A percentile compares a stretch with the other conserved stretches of the same genome.
These are phyloP conservation scores for Microbotryum silenes-acaulis DNA, from an alignment of 1,284 basidiomycete species.

Conservation along the genomic window DNA sequence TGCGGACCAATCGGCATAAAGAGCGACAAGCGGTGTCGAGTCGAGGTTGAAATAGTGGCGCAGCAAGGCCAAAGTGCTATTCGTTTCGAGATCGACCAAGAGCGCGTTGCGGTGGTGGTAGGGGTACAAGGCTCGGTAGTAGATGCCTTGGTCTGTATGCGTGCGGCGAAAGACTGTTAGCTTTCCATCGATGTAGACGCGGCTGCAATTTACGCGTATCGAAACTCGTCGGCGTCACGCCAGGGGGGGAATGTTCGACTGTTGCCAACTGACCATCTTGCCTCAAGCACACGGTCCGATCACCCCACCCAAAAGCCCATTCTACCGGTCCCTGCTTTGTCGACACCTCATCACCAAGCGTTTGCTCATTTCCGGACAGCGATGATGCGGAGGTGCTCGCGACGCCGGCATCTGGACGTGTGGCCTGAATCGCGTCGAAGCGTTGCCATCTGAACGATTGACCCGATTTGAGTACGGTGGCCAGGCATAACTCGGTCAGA, in stretches of 20 bases:
- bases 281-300: conserved; percentile 34
- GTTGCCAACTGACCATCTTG: conserved; percentile 33
- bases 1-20: conserved; percentile 69
- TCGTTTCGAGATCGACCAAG: conserved; percentile 45
- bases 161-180: background rate
- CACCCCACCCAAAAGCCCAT: conserved; percentile 32
- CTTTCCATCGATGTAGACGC: background rate
- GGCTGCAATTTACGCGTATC: background rate
- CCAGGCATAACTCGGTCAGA: conserved; percentile 32
- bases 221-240: background rate
- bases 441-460: conserved; percentile 36
- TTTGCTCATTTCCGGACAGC: background rate
- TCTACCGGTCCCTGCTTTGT: conserved; percentile 15
- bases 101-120: conserved; percentile 37
- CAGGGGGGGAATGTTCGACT: background rate
- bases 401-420: background rate
- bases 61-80: conserved; percentile 66
- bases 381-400: conserved; percentile 1
- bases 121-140: conserved; percentile 32
- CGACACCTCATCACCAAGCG: background rate
- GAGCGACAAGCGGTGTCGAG: conserved; percentile 54
- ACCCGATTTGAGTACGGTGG: conserved; percentile 30
- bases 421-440: conserved; percentile 2
- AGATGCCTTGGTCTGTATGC: conserved; percentile 22
- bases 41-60: conserved; percentile 84